Percentiles rank a stretch among this genome's conserved stretches.
These are phyloP conservation scores for Boletus huronensis DNA, from an alignment of 768 basidiomycete species.

Conservation along the genomic window DNA sequence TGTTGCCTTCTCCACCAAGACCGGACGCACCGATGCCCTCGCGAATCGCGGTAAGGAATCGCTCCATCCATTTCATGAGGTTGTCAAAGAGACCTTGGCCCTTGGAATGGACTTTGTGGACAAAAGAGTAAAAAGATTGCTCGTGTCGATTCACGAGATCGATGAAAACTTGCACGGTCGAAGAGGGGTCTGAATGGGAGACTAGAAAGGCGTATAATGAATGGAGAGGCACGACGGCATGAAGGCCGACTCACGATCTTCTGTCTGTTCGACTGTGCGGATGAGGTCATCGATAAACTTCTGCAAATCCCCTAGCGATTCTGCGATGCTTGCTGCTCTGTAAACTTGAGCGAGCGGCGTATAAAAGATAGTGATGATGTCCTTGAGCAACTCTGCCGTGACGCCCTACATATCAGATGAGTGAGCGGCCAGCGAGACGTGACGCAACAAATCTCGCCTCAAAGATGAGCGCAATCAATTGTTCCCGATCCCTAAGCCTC, in stretches of 20 bases:
- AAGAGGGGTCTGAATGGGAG: constrained; percentile 75
- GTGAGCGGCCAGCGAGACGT: neutral
- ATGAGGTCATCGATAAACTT: constrained; percentile 95
- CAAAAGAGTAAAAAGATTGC: constrained; percentile 92
- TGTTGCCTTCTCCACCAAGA: constrained; percentile 10
- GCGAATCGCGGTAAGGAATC: constrained; percentile 86
- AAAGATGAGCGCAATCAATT: constrained; percentile 89
- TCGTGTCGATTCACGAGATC: constrained; percentile 92
- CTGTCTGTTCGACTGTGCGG: constrained; percentile 86
- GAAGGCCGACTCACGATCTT: constrained; percentile 64
- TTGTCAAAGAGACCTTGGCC: constrained; percentile 90
- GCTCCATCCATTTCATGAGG: constrained; percentile 96
- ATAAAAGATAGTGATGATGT: constrained; percentile 99
- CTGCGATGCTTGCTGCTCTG: constrained; percentile 93
- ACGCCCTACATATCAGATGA: constrained; percentile 57
- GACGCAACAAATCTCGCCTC: constrained; percentile 55
- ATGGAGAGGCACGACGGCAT: neutral
- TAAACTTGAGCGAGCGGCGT: constrained; percentile 95
- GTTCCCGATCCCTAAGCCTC: constrained; percentile 81
- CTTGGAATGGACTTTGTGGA: constrained; percentile 97
- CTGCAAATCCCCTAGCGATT: constrained; percentile 88
- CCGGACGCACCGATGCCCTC: constrained; percentile 68
- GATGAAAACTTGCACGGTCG: constrained; percentile 90
- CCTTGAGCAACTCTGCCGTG: constrained; percentile 92
- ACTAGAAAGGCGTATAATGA: constrained; percentile 41